Conservation (phyloP, 768 basidiomycete species). For the Lentinus brumalis region DNA sequence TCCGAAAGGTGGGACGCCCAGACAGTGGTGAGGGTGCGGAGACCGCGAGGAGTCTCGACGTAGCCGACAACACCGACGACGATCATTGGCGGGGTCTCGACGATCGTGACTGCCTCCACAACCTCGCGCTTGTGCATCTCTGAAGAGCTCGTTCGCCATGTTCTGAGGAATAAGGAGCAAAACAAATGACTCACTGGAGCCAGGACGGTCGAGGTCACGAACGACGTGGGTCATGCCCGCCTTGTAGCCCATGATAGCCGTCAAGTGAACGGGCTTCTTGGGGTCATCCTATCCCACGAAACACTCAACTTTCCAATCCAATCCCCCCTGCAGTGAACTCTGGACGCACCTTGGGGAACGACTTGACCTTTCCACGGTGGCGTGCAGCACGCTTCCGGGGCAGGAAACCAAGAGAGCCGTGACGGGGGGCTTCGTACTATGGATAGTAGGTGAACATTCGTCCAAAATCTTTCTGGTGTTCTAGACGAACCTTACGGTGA, state of each 20-base stretch:
- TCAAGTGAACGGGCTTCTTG: conserved; percentile 98
- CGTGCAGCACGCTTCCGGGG: conserved; percentile 96
- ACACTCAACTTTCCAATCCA: background rate
- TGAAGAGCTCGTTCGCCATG: conserved; percentile 35
- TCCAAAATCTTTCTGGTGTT: background rate
- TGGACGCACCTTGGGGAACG: conserved; percentile 89
- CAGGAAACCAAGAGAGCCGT: conserved; percentile 96
- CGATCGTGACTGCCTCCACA: conserved; percentile 93
- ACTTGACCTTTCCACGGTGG: conserved; percentile 99
- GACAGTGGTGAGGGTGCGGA: conserved; percentile 97
- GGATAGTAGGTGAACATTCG: background rate
- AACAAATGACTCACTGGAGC: conserved; percentile 80
- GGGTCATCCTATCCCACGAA: conserved; percentile 81
- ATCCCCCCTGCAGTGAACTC: background rate
- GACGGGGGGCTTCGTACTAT: conserved; percentile 97
- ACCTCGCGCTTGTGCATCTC: conserved; percentile 99
- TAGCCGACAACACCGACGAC: conserved; percentile 98
- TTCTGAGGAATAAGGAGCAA: background rate
- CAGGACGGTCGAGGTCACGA: conserved; percentile 98
- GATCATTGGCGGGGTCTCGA: conserved; percentile 97
- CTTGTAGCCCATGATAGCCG: conserved; percentile 99
- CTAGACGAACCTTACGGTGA: conserved; percentile 78
- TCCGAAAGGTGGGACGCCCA: conserved; percentile 98
- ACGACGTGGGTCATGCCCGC: conserved; percentile 99
- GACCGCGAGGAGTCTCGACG: conserved; percentile 98